Conservation (phyloP, 176 grass and related monocot species). For the maize (Zea mays) region DNA sequence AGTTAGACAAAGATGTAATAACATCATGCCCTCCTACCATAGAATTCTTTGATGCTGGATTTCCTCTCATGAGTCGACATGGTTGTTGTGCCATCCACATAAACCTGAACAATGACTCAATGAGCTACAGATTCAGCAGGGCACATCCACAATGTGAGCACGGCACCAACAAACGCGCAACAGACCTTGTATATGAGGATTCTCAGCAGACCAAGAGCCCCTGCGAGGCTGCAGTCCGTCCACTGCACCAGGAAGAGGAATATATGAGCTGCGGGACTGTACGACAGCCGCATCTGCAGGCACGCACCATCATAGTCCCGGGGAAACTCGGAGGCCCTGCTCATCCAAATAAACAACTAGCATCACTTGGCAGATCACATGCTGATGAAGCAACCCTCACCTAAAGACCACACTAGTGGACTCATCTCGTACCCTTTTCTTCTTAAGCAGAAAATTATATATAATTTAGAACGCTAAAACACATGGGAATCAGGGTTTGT, state of each 20-base stretch:
- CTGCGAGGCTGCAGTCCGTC: constrained; percentile 72
- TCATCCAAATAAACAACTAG: constrained; percentile 20
- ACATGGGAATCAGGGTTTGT: constrained; percentile 18
- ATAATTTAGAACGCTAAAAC: constrained; percentile 31
- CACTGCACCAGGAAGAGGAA: constrained; percentile 84
- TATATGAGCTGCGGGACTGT: constrained; percentile 69
- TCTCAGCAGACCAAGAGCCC: constrained; percentile 68
- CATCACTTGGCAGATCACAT: constrained; percentile 28
- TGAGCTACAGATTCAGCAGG: constrained; percentile 18
- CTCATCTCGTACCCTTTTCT: constrained; percentile 4
- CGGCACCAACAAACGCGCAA: background rate
- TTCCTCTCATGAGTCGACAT: constrained; percentile 90
- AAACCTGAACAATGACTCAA: constrained; percentile 55
- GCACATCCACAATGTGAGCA: background rate
- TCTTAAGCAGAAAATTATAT: background rate
- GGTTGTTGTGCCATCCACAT: constrained; percentile 81
- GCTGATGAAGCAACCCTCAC: constrained; percentile 4
- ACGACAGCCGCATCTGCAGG: constrained; percentile 78
- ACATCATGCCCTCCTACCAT: constrained; percentile 56
- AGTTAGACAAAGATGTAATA: constrained; percentile 3
- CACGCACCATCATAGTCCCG: constrained; percentile 78
- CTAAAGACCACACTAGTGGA: background rate
- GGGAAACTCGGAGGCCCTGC: constrained; percentile 74
- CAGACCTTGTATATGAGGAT: constrained; percentile 84
- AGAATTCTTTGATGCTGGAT: constrained; percentile 87